Conservation (phyloP, 163 green algal genomes). For the Volvox carteri region DNA sequence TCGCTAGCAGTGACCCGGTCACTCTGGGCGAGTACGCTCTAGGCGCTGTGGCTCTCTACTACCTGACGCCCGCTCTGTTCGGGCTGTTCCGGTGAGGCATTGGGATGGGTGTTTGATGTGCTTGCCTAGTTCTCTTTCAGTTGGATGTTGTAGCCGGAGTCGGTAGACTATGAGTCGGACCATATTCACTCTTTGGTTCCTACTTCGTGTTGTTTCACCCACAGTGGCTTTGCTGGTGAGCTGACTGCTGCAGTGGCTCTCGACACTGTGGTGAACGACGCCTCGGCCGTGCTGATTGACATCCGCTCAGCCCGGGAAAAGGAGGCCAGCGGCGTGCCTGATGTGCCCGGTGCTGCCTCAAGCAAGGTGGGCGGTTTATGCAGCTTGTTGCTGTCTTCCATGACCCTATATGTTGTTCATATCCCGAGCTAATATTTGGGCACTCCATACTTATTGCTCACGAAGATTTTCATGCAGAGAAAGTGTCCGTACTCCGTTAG, state of each 20-base stretch:
- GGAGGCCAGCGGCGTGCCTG: conserved; percentile 76
- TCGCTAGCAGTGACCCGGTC: conserved; percentile 75
- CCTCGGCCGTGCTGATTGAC: conserved; percentile 82
- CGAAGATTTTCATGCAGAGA: too few relatives aligned
- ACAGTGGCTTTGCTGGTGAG: conserved; percentile 84
- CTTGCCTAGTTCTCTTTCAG: background rate
- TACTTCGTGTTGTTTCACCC: too few relatives aligned
- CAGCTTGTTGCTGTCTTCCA: background rate
- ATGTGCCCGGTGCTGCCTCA: conserved; percentile 75
- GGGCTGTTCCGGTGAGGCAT: conserved; percentile 55
- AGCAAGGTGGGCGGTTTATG: conserved; percentile 53
- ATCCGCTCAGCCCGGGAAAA: conserved; percentile 72
- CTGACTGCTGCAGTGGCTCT: conserved; percentile 82
- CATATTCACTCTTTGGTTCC: too few relatives aligned
- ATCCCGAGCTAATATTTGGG: too few relatives aligned
- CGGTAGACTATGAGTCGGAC: too few relatives aligned
- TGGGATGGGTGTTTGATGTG: background rate
- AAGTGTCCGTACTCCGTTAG: too few relatives aligned
- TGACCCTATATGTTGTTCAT: background rate
- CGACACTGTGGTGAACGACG: conserved; percentile 65
- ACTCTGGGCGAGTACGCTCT: conserved; percentile 82
- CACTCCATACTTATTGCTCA: too few relatives aligned
- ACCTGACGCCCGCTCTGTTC: conserved; percentile 71
- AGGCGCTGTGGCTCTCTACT: conserved; percentile 74
- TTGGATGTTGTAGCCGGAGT: too few relatives aligned